Base-by-base conservation (phyloP, 768 basidiomycete genomes). In the Auriscalpium microsporum region DNA sequence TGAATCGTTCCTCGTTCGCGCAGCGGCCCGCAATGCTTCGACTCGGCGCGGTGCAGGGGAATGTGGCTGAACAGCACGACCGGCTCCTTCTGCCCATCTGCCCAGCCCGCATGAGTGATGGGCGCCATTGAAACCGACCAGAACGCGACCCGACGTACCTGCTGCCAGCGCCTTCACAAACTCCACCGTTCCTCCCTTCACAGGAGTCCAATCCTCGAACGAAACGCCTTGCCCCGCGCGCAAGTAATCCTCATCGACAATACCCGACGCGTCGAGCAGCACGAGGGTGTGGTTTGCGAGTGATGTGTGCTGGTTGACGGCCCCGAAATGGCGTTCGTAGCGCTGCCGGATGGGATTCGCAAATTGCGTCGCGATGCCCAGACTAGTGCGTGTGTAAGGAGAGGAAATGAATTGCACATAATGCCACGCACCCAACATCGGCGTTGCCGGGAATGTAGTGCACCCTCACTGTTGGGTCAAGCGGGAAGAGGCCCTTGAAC, bases 371-470 rank as follows among this genome's bases (percentile, higher is more conserved):
- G 48, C 21, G 10, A 28, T 21, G 54, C 54, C 48, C 7, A 48
- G 17, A 16, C 46, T 55, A 33, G 5, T 36, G 10, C 38, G 6
- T 8, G 21, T 34, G 8, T 17, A 28, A 21, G 19, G 51, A 52
- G 28, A 35, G 16, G 35, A 34, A 33, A 14, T 10, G 8, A 16
- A 28, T 11, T 21, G 38, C 52, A 45, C 10, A 52, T 38, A n/a
- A 44, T 16, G 14, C 19, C 10, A 63, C 78, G 56, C 65, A 88
- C 82, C 87, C 88, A 38, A 87, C 75, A 65, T 97, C 94, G 64
- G 92, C 91, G 66, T 96, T 97, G 8, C 94, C 94, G 4, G 92
- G 86, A 21, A 94, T 77, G 65, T 82, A 86, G 67, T 83, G 84
- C 56, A 75, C 72, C 0, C 84, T 82, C 7, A 79, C 73, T 14